phyloP scores from a whole-genome alignment of 441 rosid genomes.

The Gossypium schwendimanii region DNA sequence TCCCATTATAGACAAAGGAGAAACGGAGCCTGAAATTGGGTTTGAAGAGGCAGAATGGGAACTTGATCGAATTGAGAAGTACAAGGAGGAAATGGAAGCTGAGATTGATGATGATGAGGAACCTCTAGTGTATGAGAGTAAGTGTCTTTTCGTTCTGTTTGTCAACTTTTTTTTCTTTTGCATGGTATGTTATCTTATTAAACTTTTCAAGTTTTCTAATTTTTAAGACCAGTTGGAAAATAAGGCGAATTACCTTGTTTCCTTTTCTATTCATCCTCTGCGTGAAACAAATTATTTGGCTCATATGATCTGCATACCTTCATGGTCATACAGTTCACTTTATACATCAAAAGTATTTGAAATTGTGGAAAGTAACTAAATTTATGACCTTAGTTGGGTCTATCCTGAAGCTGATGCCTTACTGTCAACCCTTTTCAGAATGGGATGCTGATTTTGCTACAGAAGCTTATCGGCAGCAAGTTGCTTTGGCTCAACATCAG shows the following conservation, averaged over 20 bases:
- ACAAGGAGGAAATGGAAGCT: conserved; percentile 99
- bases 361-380: not conserved
- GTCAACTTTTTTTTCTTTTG: not conserved
- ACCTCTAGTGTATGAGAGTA: conserved; percentile 95
- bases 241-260: not conserved
- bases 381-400: conserved; percentile 1
- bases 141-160: conserved; percentile 28
- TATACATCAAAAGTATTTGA: not conserved
- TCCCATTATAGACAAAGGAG: conserved; percentile 80
- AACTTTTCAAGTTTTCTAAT: not conserved
- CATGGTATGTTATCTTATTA: not conserved
- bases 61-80: conserved; percentile 90
- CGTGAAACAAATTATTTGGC: not conserved
- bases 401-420: conserved; percentile 19
- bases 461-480: conserved; percentile 96
- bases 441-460: conserved; percentile 99
- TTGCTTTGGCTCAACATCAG: conserved; percentile 90
- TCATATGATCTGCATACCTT: not conserved
- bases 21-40: conserved; percentile 58
- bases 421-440: conserved; percentile 38
- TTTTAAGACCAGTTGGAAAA: not conserved
- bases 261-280: not conserved
- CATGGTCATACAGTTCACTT: not conserved
- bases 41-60: conserved; percentile 98
- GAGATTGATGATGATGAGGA: conserved; percentile 99